Evolutionary conservation across 306 rosid species (phyloP), one percentile per base, ranked within the genome.

Genomic region (Trifolium pratense): DNA sequence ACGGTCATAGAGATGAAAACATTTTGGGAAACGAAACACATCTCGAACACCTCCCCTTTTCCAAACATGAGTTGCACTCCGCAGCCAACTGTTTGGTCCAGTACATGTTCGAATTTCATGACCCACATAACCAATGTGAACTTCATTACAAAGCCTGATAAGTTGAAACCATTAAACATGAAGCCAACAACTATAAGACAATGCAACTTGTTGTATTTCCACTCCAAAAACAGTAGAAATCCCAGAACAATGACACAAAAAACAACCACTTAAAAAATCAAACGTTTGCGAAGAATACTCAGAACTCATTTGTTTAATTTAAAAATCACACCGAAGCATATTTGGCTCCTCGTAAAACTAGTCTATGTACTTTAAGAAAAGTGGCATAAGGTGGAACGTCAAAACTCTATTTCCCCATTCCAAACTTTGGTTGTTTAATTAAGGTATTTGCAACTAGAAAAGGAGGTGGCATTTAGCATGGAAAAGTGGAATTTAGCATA

Each of bases 1-100:
- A 65, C 95, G 96, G 29, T 92, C 98, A 76, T 66, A 84, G 57
- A 92, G 92, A 84, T 92, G 95, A 81, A 79, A 90, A 81, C 91
- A 88, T 77, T 87, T 88, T 69, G 92, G 87, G 73, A 82, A 90
- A 81, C 73, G 80, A 53, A 87, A 29, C 62, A 88, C 89, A 63
- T 90, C 89, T 17, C 76, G 85, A 80, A 83, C 84, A 49, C 91
- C 85, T 51, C 98, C 95, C 77, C 70, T 83, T 65, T 74, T 87
- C 98, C 98, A 92, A 70, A 68, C 78, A 85, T 92, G 98, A 16
- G 68, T 80, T 15, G 88, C 87, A 78, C 68, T 83, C 75, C 92
- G 84, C 31, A 66, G 79, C 29, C 89, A 86, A 84, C 93, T 88
- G 14, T 78, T 76, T 12, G 86, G 89, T 68, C 92, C 92, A 4